Base-by-base conservation (phyloP, 495 filamentous ascomycete species). In the Penicillium antarcticum region DNA sequence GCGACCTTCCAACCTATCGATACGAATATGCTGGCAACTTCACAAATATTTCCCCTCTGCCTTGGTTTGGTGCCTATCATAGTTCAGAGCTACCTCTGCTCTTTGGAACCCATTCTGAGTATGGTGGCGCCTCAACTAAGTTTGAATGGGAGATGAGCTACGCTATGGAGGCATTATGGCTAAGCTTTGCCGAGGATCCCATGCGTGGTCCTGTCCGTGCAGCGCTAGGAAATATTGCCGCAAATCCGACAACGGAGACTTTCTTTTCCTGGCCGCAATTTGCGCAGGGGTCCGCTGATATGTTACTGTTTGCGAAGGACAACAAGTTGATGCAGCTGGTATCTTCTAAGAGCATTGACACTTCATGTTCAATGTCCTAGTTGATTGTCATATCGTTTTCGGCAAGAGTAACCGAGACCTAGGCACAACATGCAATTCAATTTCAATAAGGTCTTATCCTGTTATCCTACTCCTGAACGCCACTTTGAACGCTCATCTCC, bases 291-390 rank as follows among this genome's bases (percentile, higher is more conserved):
- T 45, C 42, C 17, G 35, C 32, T 1, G 37, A 46, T 41, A 52
- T 46, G 50, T 10, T 52, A 7, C 16, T 52, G 5, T 32, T 52
- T 52, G 50, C 50, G 1, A 9, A 52, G 12, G 34, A 52, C 18
- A 26, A 34, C 16, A 32, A 34, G n/a, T 11, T 52, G 14, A 46
- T 52, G 50, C 50, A 52, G 16, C 50, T 52, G 14, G 36, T 52
- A 12, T 39, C 50, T 24, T 39, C 50, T 9, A 26, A 45, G n/a
- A 38, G 26, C 17, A 45, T 76, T 60, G 51, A 86, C 8, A 29
- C 26, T 7, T 29, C 26, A 10, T 29, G 26, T 29, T 29, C 26
- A 0, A 7, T 29, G 6, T 29, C 26, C 2, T 29, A 29, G 26
- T 1, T 29, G 21, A 4, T 23, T 23, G 4, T 23, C 21, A 5